phyloP scores from a whole-genome alignment of 768 basidiomycete genomes.

The Chalciporus piperatus region DNA sequence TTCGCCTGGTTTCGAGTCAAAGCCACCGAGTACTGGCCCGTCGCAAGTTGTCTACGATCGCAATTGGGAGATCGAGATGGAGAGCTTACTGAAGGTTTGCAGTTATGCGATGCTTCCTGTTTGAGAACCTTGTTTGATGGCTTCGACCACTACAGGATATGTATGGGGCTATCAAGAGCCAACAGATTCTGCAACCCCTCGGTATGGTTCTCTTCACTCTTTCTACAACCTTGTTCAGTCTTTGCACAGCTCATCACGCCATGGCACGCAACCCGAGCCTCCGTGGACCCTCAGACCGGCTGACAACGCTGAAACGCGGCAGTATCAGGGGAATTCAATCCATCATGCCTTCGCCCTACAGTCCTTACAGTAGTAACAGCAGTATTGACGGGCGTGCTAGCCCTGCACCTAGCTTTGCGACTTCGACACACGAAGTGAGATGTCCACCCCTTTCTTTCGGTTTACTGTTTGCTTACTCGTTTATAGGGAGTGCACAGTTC shows the following conservation, averaged over 20 bases:
- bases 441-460: neutral
- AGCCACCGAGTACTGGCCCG: slow-evolving; percentile 28
- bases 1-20: slow-evolving; percentile 42
- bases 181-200: slow-evolving; percentile 85
- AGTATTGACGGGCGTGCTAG: slow-evolving; percentile 88
- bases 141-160: slow-evolving; percentile 63
- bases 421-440: slow-evolving; percentile 79
- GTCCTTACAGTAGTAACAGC: slow-evolving; percentile 82
- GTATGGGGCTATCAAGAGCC: slow-evolving; percentile 86
- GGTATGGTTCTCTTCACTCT: slow-evolving; percentile 42
- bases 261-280: slow-evolving; percentile 67
- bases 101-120: neutral
- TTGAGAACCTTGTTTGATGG: slow-evolving; percentile 1
- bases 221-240: slow-evolving; percentile 53
- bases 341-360: slow-evolving; percentile 66
- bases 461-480: slow-evolving; percentile 11
- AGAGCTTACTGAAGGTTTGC: slow-evolving; percentile 75
- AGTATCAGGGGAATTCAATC: slow-evolving; percentile 88
- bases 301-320: slow-evolving; percentile 80
- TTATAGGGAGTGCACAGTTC: slow-evolving; percentile 57
- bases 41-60: slow-evolving; percentile 52
- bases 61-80: slow-evolving; percentile 85
- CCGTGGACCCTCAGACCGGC: slow-evolving; percentile 66
- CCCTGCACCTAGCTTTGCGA: slow-evolving; percentile 91
- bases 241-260: slow-evolving; percentile 43